phyloP scores from a whole-genome alignment of 2,329 filamentous ascomycete species.

The Penicillium oxalicum region DNA sequence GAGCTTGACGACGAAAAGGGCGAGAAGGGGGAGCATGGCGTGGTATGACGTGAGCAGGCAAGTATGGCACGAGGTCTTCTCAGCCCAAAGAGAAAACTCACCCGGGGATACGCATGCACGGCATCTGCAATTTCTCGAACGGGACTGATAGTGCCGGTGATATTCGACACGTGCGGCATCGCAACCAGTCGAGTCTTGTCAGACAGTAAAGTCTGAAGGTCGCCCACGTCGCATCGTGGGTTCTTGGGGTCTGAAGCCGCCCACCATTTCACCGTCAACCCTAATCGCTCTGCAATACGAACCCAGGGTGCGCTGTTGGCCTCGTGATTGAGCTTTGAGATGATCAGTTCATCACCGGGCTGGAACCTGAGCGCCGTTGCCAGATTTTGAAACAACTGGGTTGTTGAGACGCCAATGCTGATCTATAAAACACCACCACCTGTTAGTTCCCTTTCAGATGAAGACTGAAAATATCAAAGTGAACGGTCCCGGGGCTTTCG shows the following conservation, averaged over 20 bases:
- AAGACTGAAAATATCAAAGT: no score
- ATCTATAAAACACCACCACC: conserved; percentile 7
- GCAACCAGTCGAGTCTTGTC: conserved; percentile 62
- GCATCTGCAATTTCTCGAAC: conserved; percentile 31
- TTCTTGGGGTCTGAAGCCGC: conserved; percentile 45
- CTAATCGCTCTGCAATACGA: conserved; percentile 56
- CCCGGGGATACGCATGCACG: conserved; percentile 42
- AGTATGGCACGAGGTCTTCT: no score
- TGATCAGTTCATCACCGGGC: conserved; percentile 59
- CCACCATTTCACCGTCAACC: conserved; percentile 67
- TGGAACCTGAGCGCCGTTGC: conserved; percentile 50
- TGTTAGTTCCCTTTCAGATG: no score
- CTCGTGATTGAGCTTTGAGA: conserved; percentile 71
- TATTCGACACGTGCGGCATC: conserved; percentile 68
- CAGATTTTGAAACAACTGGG: conserved; percentile 69
- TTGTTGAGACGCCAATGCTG: conserved; percentile 63
- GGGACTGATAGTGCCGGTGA: conserved; percentile 62
- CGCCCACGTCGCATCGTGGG: conserved; percentile 54
- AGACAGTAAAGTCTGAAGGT: conserved; percentile 55
- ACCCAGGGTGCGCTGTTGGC: conserved; percentile 72
- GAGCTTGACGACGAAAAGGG: no score
- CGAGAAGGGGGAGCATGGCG: neutral
- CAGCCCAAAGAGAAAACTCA: conserved; percentile 4
- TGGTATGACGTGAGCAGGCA: neutral
- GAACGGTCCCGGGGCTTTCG: no score